Conservation (phyloP, 2,329 filamentous ascomycete genomes). For the Chrysoporthe cubensis region DNA sequence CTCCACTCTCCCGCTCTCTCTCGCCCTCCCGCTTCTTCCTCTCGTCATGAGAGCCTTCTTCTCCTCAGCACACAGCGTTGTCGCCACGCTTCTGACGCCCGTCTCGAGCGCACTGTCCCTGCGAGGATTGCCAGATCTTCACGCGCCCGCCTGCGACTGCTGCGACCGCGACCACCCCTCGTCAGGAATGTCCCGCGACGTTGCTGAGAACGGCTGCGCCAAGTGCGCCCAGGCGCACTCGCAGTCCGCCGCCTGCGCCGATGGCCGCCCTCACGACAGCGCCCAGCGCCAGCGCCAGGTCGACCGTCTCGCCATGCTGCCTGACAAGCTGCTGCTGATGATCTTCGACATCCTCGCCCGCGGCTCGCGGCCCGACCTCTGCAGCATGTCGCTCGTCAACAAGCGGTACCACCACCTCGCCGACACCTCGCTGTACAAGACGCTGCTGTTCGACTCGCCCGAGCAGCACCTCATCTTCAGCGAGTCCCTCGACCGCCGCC, state of each 20-base stretch:
- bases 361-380: conserved; percentile 44
- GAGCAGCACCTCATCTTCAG: conserved; percentile 54
- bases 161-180: background rate
- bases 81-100: conserved; percentile 16
- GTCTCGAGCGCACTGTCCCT: conserved; percentile 4
- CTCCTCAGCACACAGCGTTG: conserved; percentile 16
- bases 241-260: background rate
- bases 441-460: conserved; percentile 50
- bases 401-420: conserved; percentile 48
- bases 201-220: conserved; percentile 5
- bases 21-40: background rate
- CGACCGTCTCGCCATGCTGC: conserved; percentile 37
- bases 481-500: conserved; percentile 50
- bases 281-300: background rate
- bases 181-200: conserved; percentile 7
- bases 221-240: background rate
- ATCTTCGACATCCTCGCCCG: conserved; percentile 44
- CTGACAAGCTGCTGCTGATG: conserved; percentile 45
- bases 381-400: conserved; percentile 48
- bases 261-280: conserved; percentile 9
- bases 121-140: conserved; percentile 14
- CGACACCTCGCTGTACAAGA: conserved; percentile 52
- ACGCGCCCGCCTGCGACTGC: conserved; percentile 7
- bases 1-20: background rate
- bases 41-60: conserved; percentile 16